Base-by-base conservation (phyloP, 805 yeast genomes). In the Zygotorulaspora chibaensis region DNA sequence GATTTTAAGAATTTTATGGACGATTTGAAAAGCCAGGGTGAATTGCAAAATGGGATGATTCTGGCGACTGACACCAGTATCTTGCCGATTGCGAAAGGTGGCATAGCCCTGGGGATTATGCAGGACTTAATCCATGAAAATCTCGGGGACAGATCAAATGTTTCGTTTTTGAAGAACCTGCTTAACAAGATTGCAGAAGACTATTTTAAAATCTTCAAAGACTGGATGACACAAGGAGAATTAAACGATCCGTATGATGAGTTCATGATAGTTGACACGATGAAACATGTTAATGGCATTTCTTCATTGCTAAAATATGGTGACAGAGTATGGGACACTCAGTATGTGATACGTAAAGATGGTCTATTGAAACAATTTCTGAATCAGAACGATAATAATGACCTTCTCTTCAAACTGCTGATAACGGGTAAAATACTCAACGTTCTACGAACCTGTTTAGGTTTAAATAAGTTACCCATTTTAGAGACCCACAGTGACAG, bases 351-450 rank as follows among this genome's bases (percentile, higher is more conserved):
- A 13, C 73, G 90, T 40, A 76, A 76, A 40, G 95, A 87, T 56
- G 95, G 91, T 0, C 57, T 89, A 30, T 80, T 91, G 3, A 45
- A 51, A 15, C 88, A 83, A 51, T 79, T 91, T 48, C 66, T 71
- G 6, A 65, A 71, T 31, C 70, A 68, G 20, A 6, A 13, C 7
- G 76, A 72, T 2, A 49, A 50, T 39, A 47, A 52, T n/a, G 48
- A 42, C 15, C 39, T 60, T 15, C 36, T 63, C 12, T 73, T 74
- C 40, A 83, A 84, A 62, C 74, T 91, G 0, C 68, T 91, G 18
- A 70, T 81, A 41, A 87, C 96, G 0, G 99, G 99, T 1, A 90
- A 88, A 64, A 83, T 83, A 55, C 68, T 89, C 45, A 86, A 87
- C 56, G 82, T 91, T 2, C 71, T 31, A 34, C 68, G 47, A 65